These are phyloP conservation scores for Crithidia fasciculata DNA, from an alignment of 208 protist genomes.

Conservation along the genomic window DNA sequence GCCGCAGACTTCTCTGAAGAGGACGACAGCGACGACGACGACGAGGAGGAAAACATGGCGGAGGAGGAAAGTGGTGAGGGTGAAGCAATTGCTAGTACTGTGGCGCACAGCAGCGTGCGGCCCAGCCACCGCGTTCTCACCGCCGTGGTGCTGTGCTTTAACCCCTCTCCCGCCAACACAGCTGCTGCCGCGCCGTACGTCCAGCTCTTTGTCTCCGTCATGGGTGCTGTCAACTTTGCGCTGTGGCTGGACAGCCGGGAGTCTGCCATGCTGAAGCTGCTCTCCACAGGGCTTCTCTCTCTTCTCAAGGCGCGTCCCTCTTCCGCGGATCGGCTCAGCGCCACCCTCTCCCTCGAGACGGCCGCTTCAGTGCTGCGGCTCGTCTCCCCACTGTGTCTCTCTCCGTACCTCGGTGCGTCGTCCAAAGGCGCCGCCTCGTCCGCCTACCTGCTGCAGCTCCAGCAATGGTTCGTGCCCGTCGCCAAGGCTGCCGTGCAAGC, in stretches of 20 bases:
- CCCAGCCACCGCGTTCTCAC: slow-evolving; percentile 66
- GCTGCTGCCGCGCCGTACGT: slow-evolving; percentile 41
- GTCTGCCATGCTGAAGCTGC: slow-evolving; percentile 27
- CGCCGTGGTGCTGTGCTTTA: slow-evolving; percentile 41
- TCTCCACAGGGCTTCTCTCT: slow-evolving; percentile 28
- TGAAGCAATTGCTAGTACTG: background rate
- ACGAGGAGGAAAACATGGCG: background rate
- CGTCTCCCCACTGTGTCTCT: slow-evolving; percentile 68
- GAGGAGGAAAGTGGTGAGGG: background rate
- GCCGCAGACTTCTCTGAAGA: slow-evolving; percentile 20
- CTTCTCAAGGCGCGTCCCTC: slow-evolving; percentile 19
- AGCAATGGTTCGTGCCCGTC: slow-evolving; percentile 48
- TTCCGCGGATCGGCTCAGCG: background rate
- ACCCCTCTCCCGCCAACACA: slow-evolving; percentile 4
- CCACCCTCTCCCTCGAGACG: slow-evolving; percentile 12
- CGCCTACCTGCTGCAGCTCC: slow-evolving; percentile 28
- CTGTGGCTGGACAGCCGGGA: slow-evolving; percentile 58
- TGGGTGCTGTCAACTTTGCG: slow-evolving; percentile 48
- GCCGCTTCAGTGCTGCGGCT: slow-evolving; percentile 59
- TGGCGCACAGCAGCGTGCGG: slow-evolving; percentile 22
- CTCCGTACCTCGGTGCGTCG: slow-evolving; percentile 32
- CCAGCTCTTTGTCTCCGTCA: slow-evolving; percentile 43
- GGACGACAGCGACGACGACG: slow-evolving; percentile 18
- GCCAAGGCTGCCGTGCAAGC: slow-evolving; percentile 37
- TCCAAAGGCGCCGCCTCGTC: slow-evolving; percentile 2